A percentile compares a stretch with the other conserved stretches of the same genome.
Conservation (phyloP, 2,329 filamentous ascomycete species). For the Tolypocladium endophyticum region DNA sequence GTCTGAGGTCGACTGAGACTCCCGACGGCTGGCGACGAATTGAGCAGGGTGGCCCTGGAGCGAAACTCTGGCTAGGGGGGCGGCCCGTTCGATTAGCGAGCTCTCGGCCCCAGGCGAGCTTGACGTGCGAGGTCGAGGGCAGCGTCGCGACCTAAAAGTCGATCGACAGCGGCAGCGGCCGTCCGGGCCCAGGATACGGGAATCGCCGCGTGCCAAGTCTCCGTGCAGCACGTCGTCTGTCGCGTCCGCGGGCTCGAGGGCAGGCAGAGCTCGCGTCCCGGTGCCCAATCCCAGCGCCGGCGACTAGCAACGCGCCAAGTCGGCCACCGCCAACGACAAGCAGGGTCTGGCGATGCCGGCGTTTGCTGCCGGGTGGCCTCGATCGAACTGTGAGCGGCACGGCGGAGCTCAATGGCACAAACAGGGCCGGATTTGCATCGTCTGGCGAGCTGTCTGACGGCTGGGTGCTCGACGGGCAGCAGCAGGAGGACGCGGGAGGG, state of each 20-base stretch:
- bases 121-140: background rate
- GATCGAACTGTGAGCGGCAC: background rate
- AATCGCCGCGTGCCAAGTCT: background rate
- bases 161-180: background rate
- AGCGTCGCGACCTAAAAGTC: background rate
- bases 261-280: background rate
- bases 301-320: background rate
- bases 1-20: background rate
- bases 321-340: background rate
- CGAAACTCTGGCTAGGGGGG: background rate
- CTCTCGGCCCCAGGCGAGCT: background rate
- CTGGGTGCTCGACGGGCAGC: background rate
- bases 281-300: background rate
- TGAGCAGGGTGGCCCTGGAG: background rate
- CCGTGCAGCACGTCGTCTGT: background rate
- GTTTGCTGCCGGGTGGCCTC: background rate
- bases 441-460: background rate
- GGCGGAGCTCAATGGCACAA: background rate
- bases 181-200: background rate
- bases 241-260: background rate
- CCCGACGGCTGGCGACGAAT: too few species aligned
- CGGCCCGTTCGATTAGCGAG: background rate
- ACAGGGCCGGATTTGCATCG: background rate
- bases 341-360: background rate
- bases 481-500: background rate